phyloP scores from a whole-genome alignment of 495 filamentous ascomycete species.

The Aspergillus cavernicola region DNA sequence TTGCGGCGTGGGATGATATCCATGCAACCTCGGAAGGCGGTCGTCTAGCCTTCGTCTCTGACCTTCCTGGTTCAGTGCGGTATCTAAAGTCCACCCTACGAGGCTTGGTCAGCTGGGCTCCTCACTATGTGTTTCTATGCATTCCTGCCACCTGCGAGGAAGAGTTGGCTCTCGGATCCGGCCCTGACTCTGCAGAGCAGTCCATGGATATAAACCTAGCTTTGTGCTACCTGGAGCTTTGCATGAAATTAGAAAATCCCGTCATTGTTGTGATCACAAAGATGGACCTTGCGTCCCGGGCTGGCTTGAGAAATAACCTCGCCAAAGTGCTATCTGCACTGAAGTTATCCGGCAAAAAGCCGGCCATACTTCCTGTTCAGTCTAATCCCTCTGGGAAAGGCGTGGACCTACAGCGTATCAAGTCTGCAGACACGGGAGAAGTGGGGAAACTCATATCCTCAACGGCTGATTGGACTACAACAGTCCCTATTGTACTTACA shows the following conservation, averaged over 20 bases:
- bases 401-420: slow-evolving; percentile 36
- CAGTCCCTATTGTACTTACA: slow-evolving; percentile 83
- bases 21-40: slow-evolving; percentile 69
- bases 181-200: slow-evolving; percentile 48
- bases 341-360: slow-evolving; percentile 69
- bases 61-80: slow-evolving; percentile 84
- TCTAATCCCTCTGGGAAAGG: slow-evolving; percentile 29
- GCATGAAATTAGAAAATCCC: slow-evolving; percentile 70
- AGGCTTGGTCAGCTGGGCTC: slow-evolving; percentile 91
- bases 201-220: slow-evolving; percentile 62
- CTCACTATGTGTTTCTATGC: slow-evolving; percentile 88
- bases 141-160: slow-evolving; percentile 76
- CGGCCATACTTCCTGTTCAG: slow-evolving; percentile 58
- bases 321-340: slow-evolving; percentile 69
- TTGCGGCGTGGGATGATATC: slow-evolving; percentile 92
- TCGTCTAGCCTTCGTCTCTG: slow-evolving; percentile 79
- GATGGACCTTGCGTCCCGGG: slow-evolving; percentile 76
- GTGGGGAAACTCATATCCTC: slow-evolving; percentile 47
- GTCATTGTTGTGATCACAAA: slow-evolving; percentile 85
- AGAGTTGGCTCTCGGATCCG: slow-evolving; percentile 36
- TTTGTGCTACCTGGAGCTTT: slow-evolving; percentile 80
- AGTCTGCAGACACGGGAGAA: slow-evolving; percentile 43
- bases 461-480: slow-evolving; percentile 40
- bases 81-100: slow-evolving; percentile 84
- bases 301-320: slow-evolving; percentile 63